Base-by-base conservation (phyloP, 208 protist species). In the Porcisia deanei region DNA sequence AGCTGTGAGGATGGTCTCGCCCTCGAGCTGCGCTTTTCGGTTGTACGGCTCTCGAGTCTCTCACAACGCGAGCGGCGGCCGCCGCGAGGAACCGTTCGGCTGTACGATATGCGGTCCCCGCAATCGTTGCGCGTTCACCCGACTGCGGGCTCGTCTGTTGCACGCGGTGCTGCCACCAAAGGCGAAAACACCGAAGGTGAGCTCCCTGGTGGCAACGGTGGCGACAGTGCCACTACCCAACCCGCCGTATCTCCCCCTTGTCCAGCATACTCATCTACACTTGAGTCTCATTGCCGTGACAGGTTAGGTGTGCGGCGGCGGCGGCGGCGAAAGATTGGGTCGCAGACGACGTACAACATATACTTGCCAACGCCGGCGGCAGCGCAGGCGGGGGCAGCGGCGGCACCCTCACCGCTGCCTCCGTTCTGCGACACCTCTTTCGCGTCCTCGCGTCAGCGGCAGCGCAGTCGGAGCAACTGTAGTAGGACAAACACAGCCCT, bases 1-100 rank as follows among this genome's bases (percentile, higher is more conserved):
- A 78, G 77, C 68, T 84, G 83, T 54, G 93, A 97, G 73, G 93
- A 95, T 55, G 93, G 93, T 39, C 80, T 85, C 37, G 91, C 88
- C 64, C 80, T 88, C n/a, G 85, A 94, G n/a, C 79, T 95, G 39
- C 80, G 85, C 52, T 87, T 96, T 70, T 60, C 68, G 0, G 54
- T 84, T 16, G 60, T 65, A 16, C 55, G 64, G 18, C 65, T 84
- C 2, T 71, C 75, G 3, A 22, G 67, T 16, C 75, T 84, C 65
- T 61, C 67, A 45, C 41, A 67, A 43, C 25, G 76, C 37, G 55
- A 73, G 71, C 77, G 73, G 55, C 20, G 71, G 14, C 53, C 47
- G 63, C 59, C 71, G 22, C 22, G 72, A 9, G 55, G 67, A 6
- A 47, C 63, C 2, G 58, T 77, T 22, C 72, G 75, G 49, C 67